Evolutionary conservation across 257 asterid species (phyloP), one percentile per base, ranked within the genome.

Genomic region (Scutellaria galericulata): DNA sequence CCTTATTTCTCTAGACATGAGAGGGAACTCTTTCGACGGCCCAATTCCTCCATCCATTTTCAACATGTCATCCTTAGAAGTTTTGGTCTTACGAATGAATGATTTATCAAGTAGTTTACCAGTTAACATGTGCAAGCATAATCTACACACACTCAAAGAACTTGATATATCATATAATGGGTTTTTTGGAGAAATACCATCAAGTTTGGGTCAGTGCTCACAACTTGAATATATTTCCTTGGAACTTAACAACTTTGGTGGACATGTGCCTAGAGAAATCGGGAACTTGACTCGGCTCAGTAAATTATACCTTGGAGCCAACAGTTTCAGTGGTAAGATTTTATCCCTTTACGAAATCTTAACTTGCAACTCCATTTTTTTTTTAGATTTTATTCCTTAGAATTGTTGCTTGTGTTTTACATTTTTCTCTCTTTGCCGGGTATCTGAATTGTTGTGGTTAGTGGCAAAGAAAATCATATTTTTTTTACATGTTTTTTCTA

Each of bases 1-100:
- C 45, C 78, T 75, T 0, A 68, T 45, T 4, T 37, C 52, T 10
- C 54, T 79, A 0, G 37, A 75, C 67, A 37, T 75, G 70, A 51
- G 80, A 10, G 5, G 1, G 0, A 71, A 80, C 71, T 59, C 7
- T 13, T 66, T 80, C 9, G 20, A n/a, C 0, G 78, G 84, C 9
- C 55, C 54, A 9, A 47, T 75, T 14, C 81, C 84, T 14, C 9
- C 24, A 13, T 61, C 62, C n/a, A 11, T 79, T 37, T 80, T 80
- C 75, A 75, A 71, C 47, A 67, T 75, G 58, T 72, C 73, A 3
- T 42, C 76, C 0, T 22, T 80, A 41, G 7, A 71, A 51, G 6
- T 5, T n/a, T 40, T 71, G 31, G 5, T 3, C 10, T 2, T 79
- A 2, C 1, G 0, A 39, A 5, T 7, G 2, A 74, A 79, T 14